phyloP scores from a whole-genome alignment of 108 stramenopile genomes.

The Cyclotella baltica region DNA sequence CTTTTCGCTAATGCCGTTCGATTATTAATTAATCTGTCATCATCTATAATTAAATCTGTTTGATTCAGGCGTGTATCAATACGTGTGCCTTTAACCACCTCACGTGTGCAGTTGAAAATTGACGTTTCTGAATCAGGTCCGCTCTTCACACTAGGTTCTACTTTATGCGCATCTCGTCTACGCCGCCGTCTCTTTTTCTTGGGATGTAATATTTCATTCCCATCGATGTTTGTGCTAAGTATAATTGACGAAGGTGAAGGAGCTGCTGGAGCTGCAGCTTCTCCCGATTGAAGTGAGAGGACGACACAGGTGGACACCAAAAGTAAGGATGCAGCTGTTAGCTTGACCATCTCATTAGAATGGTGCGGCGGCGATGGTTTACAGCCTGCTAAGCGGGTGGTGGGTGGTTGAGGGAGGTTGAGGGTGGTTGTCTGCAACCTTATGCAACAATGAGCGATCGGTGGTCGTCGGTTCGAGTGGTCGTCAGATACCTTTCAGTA shows the following conservation, averaged over 20 bases:
- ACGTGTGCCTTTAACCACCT: no score
- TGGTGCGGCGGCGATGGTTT: no score
- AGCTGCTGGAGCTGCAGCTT: neutral
- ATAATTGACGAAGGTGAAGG: neutral
- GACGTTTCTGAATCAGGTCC: neutral
- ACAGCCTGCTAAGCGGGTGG: no score
- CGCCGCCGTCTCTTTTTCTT: slow-evolving; percentile 6
- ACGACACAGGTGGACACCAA: neutral
- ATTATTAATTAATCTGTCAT: neutral
- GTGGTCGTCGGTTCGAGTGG: no score
- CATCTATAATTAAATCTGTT: neutral
- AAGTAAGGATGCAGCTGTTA: no score
- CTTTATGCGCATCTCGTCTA: neutral
- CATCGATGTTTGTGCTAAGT: neutral
- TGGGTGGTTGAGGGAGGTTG: no score
- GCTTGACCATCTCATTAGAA: no score
- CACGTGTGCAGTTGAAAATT: neutral
- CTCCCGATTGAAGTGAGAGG: neutral
- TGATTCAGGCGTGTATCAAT: neutral
- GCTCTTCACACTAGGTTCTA: neutral
- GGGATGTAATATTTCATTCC: neutral
- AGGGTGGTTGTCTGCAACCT: no score
- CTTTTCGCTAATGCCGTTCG: neutral
- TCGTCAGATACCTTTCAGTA: no score
- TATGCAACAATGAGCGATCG: no score